Percentiles rank a stretch among this genome's conserved stretches.
Conservation (phyloP, 1,284 basidiomycete species). For the Gymnopus androsaceus region DNA sequence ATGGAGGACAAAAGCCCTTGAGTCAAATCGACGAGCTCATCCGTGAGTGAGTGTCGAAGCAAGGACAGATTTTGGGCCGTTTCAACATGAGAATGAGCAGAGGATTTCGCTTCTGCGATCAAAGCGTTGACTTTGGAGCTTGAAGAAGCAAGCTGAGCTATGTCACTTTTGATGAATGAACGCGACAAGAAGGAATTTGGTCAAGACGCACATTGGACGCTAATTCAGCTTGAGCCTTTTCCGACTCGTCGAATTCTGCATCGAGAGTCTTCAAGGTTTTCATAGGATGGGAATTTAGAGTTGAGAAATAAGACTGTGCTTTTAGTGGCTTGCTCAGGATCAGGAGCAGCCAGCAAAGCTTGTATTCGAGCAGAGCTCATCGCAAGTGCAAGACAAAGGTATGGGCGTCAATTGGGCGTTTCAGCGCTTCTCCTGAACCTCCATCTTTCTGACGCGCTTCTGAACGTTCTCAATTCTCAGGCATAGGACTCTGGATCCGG, state of each 20-base stretch:
- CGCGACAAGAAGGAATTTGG: background rate
- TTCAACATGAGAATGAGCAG: constrained; percentile 49
- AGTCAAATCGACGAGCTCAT: constrained; percentile 73
- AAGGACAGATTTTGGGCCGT: constrained; percentile 74
- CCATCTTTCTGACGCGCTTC: too few species aligned
- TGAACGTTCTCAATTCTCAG: too few species aligned
- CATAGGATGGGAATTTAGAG: constrained; percentile 34
- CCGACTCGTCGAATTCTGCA: constrained; percentile 37
- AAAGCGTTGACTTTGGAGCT: constrained; percentile 44
- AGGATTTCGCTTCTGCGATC: constrained; percentile 44
- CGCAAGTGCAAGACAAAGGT: background rate
- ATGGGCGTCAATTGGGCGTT: too few species aligned
- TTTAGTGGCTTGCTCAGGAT: constrained; percentile 39
- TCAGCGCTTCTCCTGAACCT: too few species aligned
- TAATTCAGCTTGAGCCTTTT: constrained; percentile 38
- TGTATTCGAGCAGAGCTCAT: constrained; percentile 58
- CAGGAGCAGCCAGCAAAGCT: constrained; percentile 50
- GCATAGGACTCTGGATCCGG: too few species aligned
- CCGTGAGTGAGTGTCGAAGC: constrained; percentile 73
- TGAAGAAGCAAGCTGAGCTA: constrained; percentile 64
- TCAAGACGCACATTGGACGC: constrained; percentile 42
- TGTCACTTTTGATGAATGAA: constrained; percentile 33
- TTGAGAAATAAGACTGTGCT: constrained; percentile 50
- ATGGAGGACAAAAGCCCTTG: constrained; percentile 64
- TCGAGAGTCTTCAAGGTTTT: constrained; percentile 50